phyloP scores from a whole-genome alignment of 805 yeast genomes.

The Ogataea parapolymorpha region DNA sequence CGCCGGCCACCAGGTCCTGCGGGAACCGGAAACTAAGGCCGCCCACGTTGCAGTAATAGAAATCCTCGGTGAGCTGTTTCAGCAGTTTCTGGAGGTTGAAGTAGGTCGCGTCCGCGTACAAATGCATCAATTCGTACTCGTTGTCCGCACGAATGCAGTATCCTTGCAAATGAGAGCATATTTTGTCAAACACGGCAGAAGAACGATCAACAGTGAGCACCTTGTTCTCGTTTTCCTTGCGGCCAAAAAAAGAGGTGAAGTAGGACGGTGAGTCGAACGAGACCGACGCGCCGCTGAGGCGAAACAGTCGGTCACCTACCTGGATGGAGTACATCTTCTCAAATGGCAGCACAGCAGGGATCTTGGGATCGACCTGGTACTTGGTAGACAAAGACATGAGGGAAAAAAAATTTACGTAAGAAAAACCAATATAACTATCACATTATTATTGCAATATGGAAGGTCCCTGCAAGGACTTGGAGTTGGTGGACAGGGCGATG shows the following conservation, averaged over 20 bases:
- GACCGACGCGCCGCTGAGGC: conserved; percentile 78
- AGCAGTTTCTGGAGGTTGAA: conserved; percentile 61
- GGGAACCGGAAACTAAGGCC: conserved; percentile 57
- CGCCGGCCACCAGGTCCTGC: conserved; percentile 45
- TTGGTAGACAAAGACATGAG: not conserved
- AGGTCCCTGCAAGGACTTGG: conserved; percentile 12
- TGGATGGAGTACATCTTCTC: conserved; percentile 66
- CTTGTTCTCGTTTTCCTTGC: conserved; percentile 35
- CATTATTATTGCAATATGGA: conserved; percentile 12
- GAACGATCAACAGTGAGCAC: conserved; percentile 70
- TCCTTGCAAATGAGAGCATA: conserved; percentile 76
- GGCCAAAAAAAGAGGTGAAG: conserved; percentile 67
- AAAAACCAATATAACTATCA: conserved; percentile 10
- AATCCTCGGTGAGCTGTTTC: conserved; percentile 47
- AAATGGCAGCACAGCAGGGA: conserved; percentile 60
- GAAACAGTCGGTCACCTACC: conserved; percentile 61
- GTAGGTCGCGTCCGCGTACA: conserved; percentile 70
- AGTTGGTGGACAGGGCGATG: conserved; percentile 18
- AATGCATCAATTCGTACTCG: conserved; percentile 58
- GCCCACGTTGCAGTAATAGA: conserved; percentile 58
- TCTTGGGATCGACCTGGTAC: conserved; percentile 35
- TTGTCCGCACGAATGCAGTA: conserved; percentile 60
- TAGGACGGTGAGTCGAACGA: conserved; percentile 87
- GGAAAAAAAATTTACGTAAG: too few species aligned
- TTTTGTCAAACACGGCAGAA: conserved; percentile 62